Base-by-base conservation (phyloP, 2,329 filamentous ascomycete genomes). In the Monosporascus sp. region DNA sequence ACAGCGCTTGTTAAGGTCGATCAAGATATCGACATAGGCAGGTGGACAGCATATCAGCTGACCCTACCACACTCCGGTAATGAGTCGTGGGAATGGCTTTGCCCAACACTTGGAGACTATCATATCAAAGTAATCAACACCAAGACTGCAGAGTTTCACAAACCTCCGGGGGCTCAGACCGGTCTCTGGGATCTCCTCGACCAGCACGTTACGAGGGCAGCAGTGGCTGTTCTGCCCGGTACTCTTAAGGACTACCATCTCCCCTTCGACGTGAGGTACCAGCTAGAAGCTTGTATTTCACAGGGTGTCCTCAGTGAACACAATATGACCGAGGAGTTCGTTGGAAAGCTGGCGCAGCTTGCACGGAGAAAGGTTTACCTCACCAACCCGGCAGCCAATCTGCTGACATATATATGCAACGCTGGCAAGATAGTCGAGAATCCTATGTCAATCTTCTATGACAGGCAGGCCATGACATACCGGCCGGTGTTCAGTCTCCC, bases 211-310 rank as follows among this genome's bases (percentile, higher is more conserved):
- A 49, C 56, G 47, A 11, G 54, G 18, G 50, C 48, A 6, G 51
- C 53, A 3, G 57, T 52, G 22, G 39, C 55, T 3, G 55, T 66
- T 43, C 52, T 74, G 50, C 58, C 76, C 51, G 52, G 60, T 58
- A 54, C 62, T 22, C 67, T 75, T 2, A 57, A 74, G 24, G 70
- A 71, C 27, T 61, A 74, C 31, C 59, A 71, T 51, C 74, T 93
- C 4, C 73, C 82, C 0, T 97, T 91, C 56, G 73, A 83, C 1
- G 82, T 96, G 1, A 82, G 90, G 17, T 99, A 97, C 65, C 91
- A 96, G 67, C 80, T 99, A 0, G 93, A 99, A 68, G 92, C 90
- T 0, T 97, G 93, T 66, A 78, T 97, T n/a, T 96, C 92, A 0
- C 82, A 87, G 27, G 85, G 86, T 0, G 77, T 84, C 24, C 72